Conservation (phyloP, 345 rosid genomes). For the Melaleuca quinquenervia region DNA sequence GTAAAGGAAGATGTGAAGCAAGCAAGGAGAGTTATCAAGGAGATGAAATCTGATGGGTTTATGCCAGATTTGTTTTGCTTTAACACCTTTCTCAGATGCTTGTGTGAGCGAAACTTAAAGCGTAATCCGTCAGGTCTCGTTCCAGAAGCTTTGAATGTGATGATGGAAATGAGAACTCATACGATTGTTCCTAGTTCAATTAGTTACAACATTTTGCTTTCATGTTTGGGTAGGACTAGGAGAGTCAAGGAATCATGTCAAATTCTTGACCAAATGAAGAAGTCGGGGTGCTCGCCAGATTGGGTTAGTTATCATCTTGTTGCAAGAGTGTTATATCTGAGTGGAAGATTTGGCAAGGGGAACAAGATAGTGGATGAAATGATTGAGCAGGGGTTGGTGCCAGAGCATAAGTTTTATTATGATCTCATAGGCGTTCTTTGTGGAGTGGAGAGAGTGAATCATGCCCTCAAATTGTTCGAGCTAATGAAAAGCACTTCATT, state of each 20-base stretch:
- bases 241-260: slow-evolving; percentile 68
- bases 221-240: slow-evolving; percentile 63
- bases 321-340: slow-evolving; percentile 61
- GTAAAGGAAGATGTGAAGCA: slow-evolving; percentile 51
- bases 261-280: slow-evolving; percentile 64
- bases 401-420: slow-evolving; percentile 54
- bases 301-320: slow-evolving; percentile 78
- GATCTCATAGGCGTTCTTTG: slow-evolving; percentile 76
- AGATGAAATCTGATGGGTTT: slow-evolving; percentile 55
- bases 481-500: slow-evolving; percentile 50
- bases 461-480: slow-evolving; percentile 59
- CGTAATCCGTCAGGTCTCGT: slow-evolving; percentile 78
- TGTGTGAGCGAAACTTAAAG: slow-evolving; percentile 49
- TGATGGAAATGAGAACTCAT: slow-evolving; percentile 76
- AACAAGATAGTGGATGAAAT: slow-evolving; percentile 64
- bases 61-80: slow-evolving; percentile 61
- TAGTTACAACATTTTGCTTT: slow-evolving; percentile 70
- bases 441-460: slow-evolving; percentile 60
- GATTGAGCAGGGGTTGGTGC: slow-evolving; percentile 47
- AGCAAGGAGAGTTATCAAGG: slow-evolving; percentile 58
- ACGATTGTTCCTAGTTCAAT: slow-evolving; percentile 42
- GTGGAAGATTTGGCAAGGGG: slow-evolving; percentile 76
- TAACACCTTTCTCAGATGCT: slow-evolving; percentile 60
- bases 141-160: slow-evolving; percentile 75
- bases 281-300: slow-evolving; percentile 42